Evolutionary conservation across 495 filamentous ascomycete species (phyloP).

Genomic region (Annulohypoxylon moriforme): DNA sequence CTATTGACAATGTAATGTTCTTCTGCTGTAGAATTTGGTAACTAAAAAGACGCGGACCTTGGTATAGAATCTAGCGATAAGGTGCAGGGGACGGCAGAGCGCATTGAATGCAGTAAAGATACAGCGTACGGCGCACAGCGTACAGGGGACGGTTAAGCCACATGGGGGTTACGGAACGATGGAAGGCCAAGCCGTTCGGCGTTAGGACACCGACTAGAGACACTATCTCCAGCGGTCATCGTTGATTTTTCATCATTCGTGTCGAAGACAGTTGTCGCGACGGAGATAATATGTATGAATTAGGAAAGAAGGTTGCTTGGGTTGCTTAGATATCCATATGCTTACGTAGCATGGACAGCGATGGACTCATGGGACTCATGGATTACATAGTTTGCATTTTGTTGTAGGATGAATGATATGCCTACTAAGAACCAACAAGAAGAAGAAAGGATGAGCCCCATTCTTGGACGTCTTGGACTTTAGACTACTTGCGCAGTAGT

Average conservation of each 20-base stretch:
- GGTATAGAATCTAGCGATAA: conserved; percentile 35
- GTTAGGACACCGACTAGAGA: background rate
- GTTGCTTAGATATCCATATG: background rate
- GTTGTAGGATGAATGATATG: background rate
- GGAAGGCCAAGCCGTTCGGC: conserved; percentile 13
- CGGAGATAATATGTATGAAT: conserved; percentile 8
- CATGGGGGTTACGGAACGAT: conserved; percentile 13
- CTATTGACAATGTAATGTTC: conserved; percentile 15
- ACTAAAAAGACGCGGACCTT: background rate
- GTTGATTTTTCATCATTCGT: background rate
- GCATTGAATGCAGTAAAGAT: conserved; percentile 15
- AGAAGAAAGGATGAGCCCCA: conserved; percentile 4
- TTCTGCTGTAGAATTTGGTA: background rate
- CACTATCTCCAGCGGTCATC: conserved; percentile 12
- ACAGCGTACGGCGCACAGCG: background rate
- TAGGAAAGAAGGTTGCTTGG: background rate
- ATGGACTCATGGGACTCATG: too few species aligned
- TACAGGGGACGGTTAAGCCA: conserved; percentile 15
- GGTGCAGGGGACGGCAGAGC: conserved; percentile 25
- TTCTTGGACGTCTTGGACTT: background rate
- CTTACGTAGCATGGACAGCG: background rate
- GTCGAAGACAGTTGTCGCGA: background rate
- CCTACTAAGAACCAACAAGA: background rate
- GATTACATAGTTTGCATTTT: background rate
- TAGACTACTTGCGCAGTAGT: background rate